Base-by-base conservation (phyloP, 2,329 filamentous ascomycete species). In the Leptographium procerum region DNA sequence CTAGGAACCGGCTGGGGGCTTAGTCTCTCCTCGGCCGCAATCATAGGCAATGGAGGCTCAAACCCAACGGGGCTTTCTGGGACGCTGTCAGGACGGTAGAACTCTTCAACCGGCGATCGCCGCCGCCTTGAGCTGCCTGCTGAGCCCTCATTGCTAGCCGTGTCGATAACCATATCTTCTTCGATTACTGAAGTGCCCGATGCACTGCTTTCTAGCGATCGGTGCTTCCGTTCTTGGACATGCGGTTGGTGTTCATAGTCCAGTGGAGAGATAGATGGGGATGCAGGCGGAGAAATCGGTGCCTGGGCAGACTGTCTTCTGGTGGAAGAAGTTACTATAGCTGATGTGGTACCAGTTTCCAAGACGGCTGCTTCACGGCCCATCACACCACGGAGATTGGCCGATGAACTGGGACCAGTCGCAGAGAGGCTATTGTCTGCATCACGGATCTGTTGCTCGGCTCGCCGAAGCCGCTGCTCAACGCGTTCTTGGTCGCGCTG, bases 401-500 rank as follows among this genome's bases (percentile, higher is more conserved):
- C 28, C 3, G 61, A 34, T 31, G 45, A 19, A 24, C 45, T 51
- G 7, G 47, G 45, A 24, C 33, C 45, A 8, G 8, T 26, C 11
- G 40, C 54, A 3, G 29, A 33, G 31, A 54, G 77, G 77, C 61
- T 24, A 3, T 55, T 28, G 7, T 54, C 59, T 3, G 22, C 22
- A 9, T 60, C 54, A 13, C 14, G 22, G 9, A 70, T 79, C 66
- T 87, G 84, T 64, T 82, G 83, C 65, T 91, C 88, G 56, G 84
- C 85, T 62, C 82, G 79, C 56, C 82, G 78, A 47, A 94, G 72
- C 59, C 81, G 83, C 57, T 80, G 79, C 63, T 87, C 83, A 28
- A 85, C 72, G 62, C 80, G 83, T 61, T 89, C 84, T 62, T 84
- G 82, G 26, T 92, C 86, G 43, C 79, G 78, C 59, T 81, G 76